Evolutionary conservation across 1,284 basidiomycete species (phyloP).

Genomic region (Ceratobasidium sp.): DNA sequence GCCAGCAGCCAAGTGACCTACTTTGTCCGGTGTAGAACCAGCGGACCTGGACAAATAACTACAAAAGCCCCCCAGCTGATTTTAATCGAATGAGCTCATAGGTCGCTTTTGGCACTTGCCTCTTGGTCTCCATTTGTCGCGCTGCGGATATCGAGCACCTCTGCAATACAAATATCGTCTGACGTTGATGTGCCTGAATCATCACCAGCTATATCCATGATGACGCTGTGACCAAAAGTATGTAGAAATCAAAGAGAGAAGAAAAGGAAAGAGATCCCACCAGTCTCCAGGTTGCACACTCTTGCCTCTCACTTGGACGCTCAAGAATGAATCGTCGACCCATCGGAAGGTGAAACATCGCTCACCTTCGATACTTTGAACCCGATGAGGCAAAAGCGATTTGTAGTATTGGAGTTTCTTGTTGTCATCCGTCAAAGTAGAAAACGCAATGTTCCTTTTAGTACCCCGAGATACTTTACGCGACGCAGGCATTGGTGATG

Average conservation of each 20-base stretch:
- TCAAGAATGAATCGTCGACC: not conserved
- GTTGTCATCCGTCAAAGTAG: not conserved
- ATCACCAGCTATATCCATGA: constrained; percentile 20
- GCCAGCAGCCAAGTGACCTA: not conserved
- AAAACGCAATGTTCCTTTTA: not conserved
- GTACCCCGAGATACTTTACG: not conserved
- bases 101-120: not conserved
- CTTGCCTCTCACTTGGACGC: constrained; percentile 5
- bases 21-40: constrained; percentile 28
- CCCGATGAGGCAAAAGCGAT: not conserved
- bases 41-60: constrained; percentile 6
- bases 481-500: constrained; percentile 25
- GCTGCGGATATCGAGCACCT: constrained; percentile 3
- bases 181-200: constrained; percentile 25
- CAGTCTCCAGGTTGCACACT: constrained; percentile 7
- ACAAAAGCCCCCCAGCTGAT: not conserved
- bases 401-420: constrained; percentile 22
- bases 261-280: not conserved
- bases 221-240: not conserved
- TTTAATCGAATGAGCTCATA: not conserved
- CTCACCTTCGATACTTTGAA: constrained; percentile 10
- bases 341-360: not conserved
- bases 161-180: constrained; percentile 18
- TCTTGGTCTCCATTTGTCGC: not conserved
- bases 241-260: not conserved